A percentile compares a stretch with the other conserved stretches of the same genome.
Conservation (phyloP, 73 alveolate genomes). For the Tetrahymena thermophila region DNA sequence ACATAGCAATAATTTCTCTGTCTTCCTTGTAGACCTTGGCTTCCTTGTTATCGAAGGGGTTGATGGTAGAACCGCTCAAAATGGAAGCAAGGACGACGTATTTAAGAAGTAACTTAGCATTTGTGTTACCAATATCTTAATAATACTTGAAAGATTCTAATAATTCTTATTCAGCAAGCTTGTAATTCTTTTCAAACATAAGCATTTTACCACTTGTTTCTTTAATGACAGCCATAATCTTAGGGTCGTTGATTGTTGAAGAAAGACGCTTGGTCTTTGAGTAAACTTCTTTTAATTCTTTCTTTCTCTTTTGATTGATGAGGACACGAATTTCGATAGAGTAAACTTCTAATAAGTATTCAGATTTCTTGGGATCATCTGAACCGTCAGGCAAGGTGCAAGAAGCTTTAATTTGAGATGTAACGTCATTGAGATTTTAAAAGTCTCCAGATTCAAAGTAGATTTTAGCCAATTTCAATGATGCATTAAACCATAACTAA, state of each 20-base stretch:
- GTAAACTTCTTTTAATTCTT: constrained; percentile 45
- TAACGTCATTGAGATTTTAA: constrained; percentile 34
- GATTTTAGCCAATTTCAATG: constrained; percentile 52
- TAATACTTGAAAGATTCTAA: constrained; percentile 65
- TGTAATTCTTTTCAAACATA: constrained; percentile 69
- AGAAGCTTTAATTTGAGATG: constrained; percentile 34
- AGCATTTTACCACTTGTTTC: constrained; percentile 76
- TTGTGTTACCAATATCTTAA: constrained; percentile 66
- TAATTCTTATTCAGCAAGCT: constrained; percentile 60
- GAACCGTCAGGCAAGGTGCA: constrained; percentile 44
- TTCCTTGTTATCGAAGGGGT: constrained; percentile 64
- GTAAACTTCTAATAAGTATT: constrained; percentile 18
- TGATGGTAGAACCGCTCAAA: constrained; percentile 48
- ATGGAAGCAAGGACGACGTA: constrained; percentile 65
- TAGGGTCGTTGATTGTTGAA: constrained; percentile 74
- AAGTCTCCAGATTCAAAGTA: constrained; percentile 48
- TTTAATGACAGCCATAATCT: constrained; percentile 63
- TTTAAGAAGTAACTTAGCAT: constrained; percentile 64
- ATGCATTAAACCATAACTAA: constrained; percentile 54
- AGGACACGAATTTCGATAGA: constrained; percentile 29
- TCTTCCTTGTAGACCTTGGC: constrained; percentile 76
- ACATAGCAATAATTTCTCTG: constrained; percentile 57
- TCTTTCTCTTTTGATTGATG: neutral
- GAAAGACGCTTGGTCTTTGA: constrained; percentile 50
- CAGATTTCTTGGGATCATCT: constrained; percentile 36